Conservation (phyloP, 768 basidiomycete genomes). For the Termitomyces titanicus region DNA sequence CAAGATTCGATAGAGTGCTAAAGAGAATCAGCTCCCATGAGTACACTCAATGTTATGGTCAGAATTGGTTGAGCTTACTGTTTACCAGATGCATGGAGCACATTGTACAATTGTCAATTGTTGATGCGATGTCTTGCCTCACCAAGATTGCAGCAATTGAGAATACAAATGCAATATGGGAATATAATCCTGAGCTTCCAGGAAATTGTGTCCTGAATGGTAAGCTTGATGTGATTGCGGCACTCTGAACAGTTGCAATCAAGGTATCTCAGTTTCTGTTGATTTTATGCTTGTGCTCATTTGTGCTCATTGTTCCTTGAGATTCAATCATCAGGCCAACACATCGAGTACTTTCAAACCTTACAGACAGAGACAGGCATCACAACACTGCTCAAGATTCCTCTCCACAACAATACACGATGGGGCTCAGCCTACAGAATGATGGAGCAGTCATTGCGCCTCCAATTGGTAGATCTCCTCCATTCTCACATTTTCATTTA, state of each 20-base stretch:
- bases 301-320: neutral
- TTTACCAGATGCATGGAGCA: constrained; percentile 21
- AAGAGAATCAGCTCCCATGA: neutral
- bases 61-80: neutral
- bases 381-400: too few species aligned
- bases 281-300: too few species aligned
- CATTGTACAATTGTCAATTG: constrained; percentile 22
- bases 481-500: too few species aligned
- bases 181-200: constrained; percentile 22
- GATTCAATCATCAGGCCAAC: neutral
- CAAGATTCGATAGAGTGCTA: neutral
- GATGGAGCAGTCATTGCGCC: too few species aligned
- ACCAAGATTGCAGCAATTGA: constrained; percentile 22
- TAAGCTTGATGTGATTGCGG: constrained; percentile 25
- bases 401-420: too few species aligned
- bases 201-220: constrained; percentile 22
- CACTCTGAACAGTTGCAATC: constrained; percentile 16
- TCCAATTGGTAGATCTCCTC: too few species aligned
- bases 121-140: constrained; percentile 24
- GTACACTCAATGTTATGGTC: neutral
- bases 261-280: neutral
- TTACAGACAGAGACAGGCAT: too few species aligned
- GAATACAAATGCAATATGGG: constrained; percentile 28
- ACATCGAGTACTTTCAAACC: neutral
- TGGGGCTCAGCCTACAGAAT: too few species aligned